These are phyloP conservation scores for Aureobasidium zeae DNA, from an alignment of 2,329 filamentous ascomycete species.

Conservation along the genomic window DNA sequence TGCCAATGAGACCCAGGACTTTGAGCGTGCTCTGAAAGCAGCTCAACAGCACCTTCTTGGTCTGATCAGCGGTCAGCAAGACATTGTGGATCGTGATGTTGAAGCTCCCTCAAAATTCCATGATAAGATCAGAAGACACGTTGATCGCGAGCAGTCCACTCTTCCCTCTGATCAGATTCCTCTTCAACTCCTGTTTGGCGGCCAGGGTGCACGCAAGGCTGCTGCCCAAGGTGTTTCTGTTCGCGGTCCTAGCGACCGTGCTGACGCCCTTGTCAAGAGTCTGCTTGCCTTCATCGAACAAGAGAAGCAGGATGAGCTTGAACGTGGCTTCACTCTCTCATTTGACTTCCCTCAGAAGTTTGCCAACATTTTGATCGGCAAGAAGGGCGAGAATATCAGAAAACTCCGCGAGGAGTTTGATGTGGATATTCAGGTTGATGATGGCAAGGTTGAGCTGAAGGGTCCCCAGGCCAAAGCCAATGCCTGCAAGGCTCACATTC, in stretches of 20 bases:
- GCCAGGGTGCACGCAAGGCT: constrained; percentile 41
- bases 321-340: constrained; percentile 73
- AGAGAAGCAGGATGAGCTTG: constrained; percentile 86
- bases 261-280: constrained; percentile 63
- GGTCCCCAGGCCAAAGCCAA: constrained; percentile 93
- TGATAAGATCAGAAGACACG: constrained; percentile 53
- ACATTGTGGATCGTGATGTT: constrained; percentile 46
- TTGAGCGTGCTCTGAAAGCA: constrained; percentile 49
- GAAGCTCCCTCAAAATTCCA: constrained; percentile 52
- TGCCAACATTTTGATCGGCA: constrained; percentile 72
- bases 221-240: constrained; percentile 51
- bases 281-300: constrained; percentile 72
- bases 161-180: constrained; percentile 44
- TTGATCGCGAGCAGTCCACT: constrained; percentile 47
- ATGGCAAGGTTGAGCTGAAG: constrained; percentile 91
- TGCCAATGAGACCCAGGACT: constrained; percentile 45
- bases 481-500: constrained; percentile 72
- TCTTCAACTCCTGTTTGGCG: constrained; percentile 46
- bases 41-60: constrained; percentile 49
- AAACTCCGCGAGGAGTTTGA: constrained; percentile 61
- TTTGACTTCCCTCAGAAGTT: constrained; percentile 96
- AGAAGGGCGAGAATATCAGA: constrained; percentile 59
- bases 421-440: constrained; percentile 76
- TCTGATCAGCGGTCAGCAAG: constrained; percentile 45
- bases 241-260: constrained; percentile 64